Evolutionary conservation across 352 stramenopile species (phyloP), one percentile per base, ranked within the genome.

Genomic region (Aphanomyces invadans): DNA sequence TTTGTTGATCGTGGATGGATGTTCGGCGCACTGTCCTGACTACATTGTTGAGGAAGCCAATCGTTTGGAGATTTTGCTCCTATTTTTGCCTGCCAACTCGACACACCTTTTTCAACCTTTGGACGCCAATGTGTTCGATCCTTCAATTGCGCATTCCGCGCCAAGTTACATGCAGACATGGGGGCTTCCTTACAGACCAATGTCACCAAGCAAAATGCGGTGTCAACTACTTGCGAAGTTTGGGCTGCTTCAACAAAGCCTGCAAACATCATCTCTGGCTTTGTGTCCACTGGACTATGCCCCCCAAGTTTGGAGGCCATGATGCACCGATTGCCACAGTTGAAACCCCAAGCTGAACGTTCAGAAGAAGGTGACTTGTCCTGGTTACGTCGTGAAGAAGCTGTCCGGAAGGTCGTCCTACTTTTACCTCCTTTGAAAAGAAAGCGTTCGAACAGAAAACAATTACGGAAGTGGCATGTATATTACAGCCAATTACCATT

Each of bases 51-150:
- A 54, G 9, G 23, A 54, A 29, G 46, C 9, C 15, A 10, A 29
- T 15, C 19, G 23, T 21, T 23, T 54, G 11, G 19, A 28, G 23
- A 54, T 54, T 23, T 21, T 21, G 12, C 46, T 54, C 9, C 19
- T 54, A 23, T 2, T 29, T 1, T 28, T 54, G 19, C 46, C 46
- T 12, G 10, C 46, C 19, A 54, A 54, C 46, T 54, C 46, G 19
- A 54, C 46, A 15, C 46, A 54, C 46, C 46, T 54, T 12, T 54
- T 54, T 54, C 46, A 54, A n/a, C n/a, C n/a, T 4, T 54, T 54
- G 46, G 46, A 54, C 26, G 46, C 26, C 5, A 54, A 12, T 7
- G 46, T 54, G 12, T 54, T n/a, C 5, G 46, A n/a, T 23, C 46
- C 19, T 54, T 54, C 19, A 54, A 54, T 12, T 23, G 26, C 7